phyloP scores from a whole-genome alignment of 2,329 filamentous ascomycete species.

The Orbilia javanica region DNA sequence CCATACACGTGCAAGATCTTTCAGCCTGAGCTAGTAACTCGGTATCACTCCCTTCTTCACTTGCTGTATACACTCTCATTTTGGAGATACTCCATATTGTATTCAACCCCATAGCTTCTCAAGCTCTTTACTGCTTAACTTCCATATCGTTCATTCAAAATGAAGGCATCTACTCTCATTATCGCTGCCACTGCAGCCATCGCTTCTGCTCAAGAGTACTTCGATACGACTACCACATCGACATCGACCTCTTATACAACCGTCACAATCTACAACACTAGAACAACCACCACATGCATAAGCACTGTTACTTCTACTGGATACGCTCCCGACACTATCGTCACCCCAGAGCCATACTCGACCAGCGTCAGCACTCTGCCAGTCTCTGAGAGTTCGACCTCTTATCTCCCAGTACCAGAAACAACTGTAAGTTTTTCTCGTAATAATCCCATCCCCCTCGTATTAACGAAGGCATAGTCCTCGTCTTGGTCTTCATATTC shows the following conservation, averaged over 20 bases:
- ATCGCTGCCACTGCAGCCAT: constrained; percentile 42
- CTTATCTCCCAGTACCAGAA: constrained; percentile 36
- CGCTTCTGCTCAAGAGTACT: constrained; percentile 50
- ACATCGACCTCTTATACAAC: constrained; percentile 50
- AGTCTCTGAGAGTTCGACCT: constrained; percentile 48
- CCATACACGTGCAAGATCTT: constrained; percentile 49
- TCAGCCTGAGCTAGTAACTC: constrained; percentile 55
- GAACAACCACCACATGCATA: constrained; percentile 45
- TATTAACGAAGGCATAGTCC: constrained; percentile 57
- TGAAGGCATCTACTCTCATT: constrained; percentile 56
- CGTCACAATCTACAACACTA: constrained; percentile 49
- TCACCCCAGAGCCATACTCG: constrained; percentile 36
- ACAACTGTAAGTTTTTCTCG: constrained; percentile 45
- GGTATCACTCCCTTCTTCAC: constrained; percentile 50
- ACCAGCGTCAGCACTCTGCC: constrained; percentile 45
- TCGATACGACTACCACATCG: constrained; percentile 48
- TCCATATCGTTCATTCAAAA: constrained; percentile 53
- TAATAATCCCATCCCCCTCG: constrained; percentile 30
- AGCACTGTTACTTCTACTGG: constrained; percentile 50
- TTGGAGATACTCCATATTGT: constrained; percentile 22
- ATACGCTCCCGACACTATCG: constrained; percentile 30
- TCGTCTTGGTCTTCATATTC: constrained; percentile 36
- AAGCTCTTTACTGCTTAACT: constrained; percentile 8
- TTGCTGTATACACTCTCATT: constrained; percentile 50
- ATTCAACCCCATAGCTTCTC: constrained; percentile 31